These are phyloP conservation scores for Passalora sequoiae DNA, from an alignment of 2,329 filamentous ascomycete species.

Conservation along the genomic window DNA sequence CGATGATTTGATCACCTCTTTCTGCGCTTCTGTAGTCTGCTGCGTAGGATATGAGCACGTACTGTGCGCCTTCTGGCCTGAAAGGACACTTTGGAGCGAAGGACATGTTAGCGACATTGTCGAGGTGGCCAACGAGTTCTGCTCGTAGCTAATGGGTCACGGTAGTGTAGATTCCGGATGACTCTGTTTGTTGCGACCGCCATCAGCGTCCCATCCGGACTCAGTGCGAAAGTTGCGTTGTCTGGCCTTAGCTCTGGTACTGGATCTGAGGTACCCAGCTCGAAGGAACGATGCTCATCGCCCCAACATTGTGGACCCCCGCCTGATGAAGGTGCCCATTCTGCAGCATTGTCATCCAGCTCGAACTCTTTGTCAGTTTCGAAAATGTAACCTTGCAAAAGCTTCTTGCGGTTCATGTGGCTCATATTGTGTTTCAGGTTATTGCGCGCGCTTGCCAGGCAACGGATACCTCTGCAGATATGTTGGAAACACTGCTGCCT, in stretches of 20 bases:
- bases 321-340: slow-evolving; percentile 7
- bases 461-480: background rate
- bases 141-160: slow-evolving; percentile 4
- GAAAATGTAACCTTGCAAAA: slow-evolving; percentile 8
- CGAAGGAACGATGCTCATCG: slow-evolving; percentile 5
- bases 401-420: slow-evolving; percentile 4
- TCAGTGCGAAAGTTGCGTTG: slow-evolving; percentile 4
- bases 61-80: slow-evolving; percentile 4
- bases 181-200: slow-evolving; percentile 2
- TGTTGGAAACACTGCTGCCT: background rate
- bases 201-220: slow-evolving; percentile 2
- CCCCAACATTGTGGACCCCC: slow-evolving; percentile 11
- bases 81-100: slow-evolving; percentile 4
- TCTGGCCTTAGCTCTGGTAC: background rate
- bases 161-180: slow-evolving; percentile 6
- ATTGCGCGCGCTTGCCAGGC: too few species aligned
- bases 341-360: slow-evolving; percentile 4
- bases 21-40: background rate
- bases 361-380: slow-evolving; percentile 9
- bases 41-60: slow-evolving; percentile 12
- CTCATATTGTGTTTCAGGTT: background rate
- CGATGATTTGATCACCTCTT: slow-evolving; percentile 4
- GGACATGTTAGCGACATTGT: slow-evolving; percentile 5
- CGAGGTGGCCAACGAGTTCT: slow-evolving; percentile 9
- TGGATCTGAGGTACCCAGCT: slow-evolving; percentile 1